phyloP scores from a whole-genome alignment of 1,284 basidiomycete genomes.

The Acaromyces ingoldii region DNA sequence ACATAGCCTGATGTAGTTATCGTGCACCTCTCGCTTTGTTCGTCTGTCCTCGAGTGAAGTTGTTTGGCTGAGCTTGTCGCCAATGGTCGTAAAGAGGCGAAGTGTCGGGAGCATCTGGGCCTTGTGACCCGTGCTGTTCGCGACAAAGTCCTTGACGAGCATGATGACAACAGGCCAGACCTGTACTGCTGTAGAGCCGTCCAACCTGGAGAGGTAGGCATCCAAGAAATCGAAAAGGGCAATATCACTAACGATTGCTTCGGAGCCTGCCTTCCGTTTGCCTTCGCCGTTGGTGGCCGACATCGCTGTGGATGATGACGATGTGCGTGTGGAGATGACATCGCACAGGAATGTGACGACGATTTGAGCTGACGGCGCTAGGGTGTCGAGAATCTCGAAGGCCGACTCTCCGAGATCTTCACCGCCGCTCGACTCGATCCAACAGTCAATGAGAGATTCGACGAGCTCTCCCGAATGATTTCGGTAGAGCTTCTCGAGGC shows the following conservation, averaged over 20 bases:
- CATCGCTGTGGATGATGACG: constrained; percentile 7
- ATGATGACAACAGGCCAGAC: constrained; percentile 71
- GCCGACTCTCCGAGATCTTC: constrained; percentile 35
- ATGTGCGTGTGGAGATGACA: constrained; percentile 33
- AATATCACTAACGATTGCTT: constrained; percentile 25
- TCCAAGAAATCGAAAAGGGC: constrained; percentile 77
- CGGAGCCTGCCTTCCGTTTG: neutral
- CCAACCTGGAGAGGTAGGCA: constrained; percentile 74
- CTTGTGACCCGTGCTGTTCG: constrained; percentile 32
- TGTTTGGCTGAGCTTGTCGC: constrained; percentile 72
- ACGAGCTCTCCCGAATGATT: constrained; percentile 73
- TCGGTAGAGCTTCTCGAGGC: constrained; percentile 80
- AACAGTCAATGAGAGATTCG: constrained; percentile 73
- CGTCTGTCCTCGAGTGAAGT: constrained; percentile 85
- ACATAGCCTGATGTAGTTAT: constrained; percentile 76
- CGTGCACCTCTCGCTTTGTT: constrained; percentile 85
- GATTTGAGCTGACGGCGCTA: constrained; percentile 79
- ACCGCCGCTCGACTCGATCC: constrained; percentile 53
- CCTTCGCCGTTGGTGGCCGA: neutral
- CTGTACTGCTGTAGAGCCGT: constrained; percentile 82
- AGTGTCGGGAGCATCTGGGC: constrained; percentile 68
- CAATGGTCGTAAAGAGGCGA: constrained; percentile 73
- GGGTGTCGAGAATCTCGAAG: constrained; percentile 76
- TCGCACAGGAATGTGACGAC: constrained; percentile 87
- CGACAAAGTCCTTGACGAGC: constrained; percentile 72